These are phyloP conservation scores for Thecaphora thlaspeos DNA, from an alignment of 1,284 basidiomycete species.

Conservation along the genomic window DNA sequence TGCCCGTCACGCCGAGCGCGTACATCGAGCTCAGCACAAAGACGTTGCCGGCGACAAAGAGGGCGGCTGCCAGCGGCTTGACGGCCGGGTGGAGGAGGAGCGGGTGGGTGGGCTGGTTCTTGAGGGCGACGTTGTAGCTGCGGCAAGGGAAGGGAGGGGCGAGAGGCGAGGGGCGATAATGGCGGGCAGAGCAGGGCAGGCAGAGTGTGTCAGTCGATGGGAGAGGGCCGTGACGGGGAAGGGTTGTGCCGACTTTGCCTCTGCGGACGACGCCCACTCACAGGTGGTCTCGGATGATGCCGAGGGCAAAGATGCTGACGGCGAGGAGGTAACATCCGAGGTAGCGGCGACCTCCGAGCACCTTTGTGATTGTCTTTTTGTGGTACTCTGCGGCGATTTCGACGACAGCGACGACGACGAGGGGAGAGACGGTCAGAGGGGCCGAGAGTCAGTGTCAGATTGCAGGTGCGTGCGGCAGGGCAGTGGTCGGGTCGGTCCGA, in stretches of 20 bases:
- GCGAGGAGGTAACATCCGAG: slow-evolving; percentile 86
- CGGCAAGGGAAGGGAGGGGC: not conserved
- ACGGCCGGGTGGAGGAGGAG: slow-evolving; percentile 64
- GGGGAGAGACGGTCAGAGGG: not conserved
- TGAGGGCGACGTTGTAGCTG: slow-evolving; percentile 72
- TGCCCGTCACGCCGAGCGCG: slow-evolving; percentile 84
- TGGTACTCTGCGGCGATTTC: slow-evolving; percentile 35
- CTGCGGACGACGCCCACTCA: too few relatives aligned
- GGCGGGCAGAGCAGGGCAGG: too few relatives aligned
- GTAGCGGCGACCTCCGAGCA: slow-evolving; percentile 57
- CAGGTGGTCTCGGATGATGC: slow-evolving; percentile 33
- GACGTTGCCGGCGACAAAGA: slow-evolving; percentile 65
- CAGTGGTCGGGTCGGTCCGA: too few relatives aligned
- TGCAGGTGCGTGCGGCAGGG: too few relatives aligned
- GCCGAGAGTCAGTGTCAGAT: not conserved
- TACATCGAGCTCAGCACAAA: slow-evolving; percentile 81
- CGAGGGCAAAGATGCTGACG: slow-evolving; percentile 63
- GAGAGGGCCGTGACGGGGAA: too few relatives aligned
- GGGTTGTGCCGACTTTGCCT: too few relatives aligned
- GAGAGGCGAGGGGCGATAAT: too few relatives aligned
- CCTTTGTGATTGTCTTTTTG: slow-evolving; percentile 51
- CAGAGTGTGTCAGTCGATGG: too few relatives aligned
- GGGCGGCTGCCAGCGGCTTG: slow-evolving; percentile 66
- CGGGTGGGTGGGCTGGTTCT: slow-evolving; percentile 67
- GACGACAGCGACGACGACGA: not conserved